These are phyloP conservation scores for Boletus sp. DNA, from an alignment of 768 basidiomycete genomes.

Conservation along the genomic window DNA sequence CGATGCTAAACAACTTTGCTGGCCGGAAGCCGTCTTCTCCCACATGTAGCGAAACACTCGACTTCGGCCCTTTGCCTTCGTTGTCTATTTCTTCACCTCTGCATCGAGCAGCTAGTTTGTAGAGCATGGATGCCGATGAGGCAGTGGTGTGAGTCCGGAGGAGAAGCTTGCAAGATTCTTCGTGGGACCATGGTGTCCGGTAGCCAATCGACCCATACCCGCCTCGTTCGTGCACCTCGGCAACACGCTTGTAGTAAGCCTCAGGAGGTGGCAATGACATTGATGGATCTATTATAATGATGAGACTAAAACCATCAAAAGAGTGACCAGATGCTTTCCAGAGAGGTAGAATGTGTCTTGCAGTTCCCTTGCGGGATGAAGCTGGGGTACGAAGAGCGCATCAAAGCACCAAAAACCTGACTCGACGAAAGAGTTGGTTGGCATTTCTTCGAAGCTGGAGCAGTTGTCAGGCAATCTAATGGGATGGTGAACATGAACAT, in stretches of 20 bases:
- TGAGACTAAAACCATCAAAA: background rate
- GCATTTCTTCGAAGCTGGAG: conserved; percentile 95
- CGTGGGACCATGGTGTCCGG: conserved; percentile 91
- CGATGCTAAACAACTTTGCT: conserved; percentile 94
- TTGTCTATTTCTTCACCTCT: conserved; percentile 54
- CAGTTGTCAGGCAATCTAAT: conserved; percentile 1
- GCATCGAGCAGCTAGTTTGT: conserved; percentile 84
- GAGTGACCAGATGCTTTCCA: conserved; percentile 41
- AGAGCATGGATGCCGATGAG: conserved; percentile 90
- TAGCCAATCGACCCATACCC: conserved; percentile 94
- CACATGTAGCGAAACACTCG: conserved; percentile 6
- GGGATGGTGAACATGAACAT: background rate
- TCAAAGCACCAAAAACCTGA: conserved; percentile 99
- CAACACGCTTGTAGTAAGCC: conserved; percentile 84
- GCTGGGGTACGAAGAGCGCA: conserved; percentile 95
- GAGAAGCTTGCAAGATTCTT: conserved; percentile 88
- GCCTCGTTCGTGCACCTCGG: conserved; percentile 80
- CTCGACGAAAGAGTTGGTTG: conserved; percentile 92
- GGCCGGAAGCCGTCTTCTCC: conserved; percentile 78
- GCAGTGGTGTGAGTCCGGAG: conserved; percentile 97
- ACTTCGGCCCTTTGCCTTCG: conserved; percentile 19
- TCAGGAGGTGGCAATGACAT: conserved; percentile 69
- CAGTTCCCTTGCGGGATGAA: conserved; percentile 95
- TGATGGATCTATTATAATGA: conserved; percentile 63
- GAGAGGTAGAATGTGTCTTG: conserved; percentile 99